These are phyloP conservation scores for Fremontodendron californicum DNA, from an alignment of 345 rosid genomes.

Conservation along the genomic window DNA sequence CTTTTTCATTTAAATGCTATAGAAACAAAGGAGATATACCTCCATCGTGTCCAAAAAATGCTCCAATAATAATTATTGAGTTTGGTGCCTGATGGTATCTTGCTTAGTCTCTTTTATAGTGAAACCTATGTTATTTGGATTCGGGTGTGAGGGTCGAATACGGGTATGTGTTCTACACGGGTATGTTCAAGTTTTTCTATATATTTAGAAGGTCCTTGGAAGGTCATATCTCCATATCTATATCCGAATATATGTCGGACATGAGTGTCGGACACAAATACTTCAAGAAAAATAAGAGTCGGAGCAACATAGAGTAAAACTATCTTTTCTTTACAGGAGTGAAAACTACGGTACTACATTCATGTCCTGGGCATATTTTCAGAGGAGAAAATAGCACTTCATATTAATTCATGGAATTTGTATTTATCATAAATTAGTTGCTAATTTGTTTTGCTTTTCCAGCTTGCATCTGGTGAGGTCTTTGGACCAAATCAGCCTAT, in stretches of 20 bases:
- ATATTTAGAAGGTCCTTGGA: too few relatives aligned
- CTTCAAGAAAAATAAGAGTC: too few relatives aligned
- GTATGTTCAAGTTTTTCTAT: too few relatives aligned
- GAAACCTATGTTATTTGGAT: too few relatives aligned
- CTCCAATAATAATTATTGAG: background rate
- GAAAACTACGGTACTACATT: background rate
- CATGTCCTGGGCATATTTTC: background rate
- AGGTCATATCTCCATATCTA: too few relatives aligned
- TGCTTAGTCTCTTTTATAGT: background rate
- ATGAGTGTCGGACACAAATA: too few relatives aligned
- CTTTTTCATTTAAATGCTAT: background rate
- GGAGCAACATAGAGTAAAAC: too few relatives aligned
- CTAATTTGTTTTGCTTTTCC: slow-evolving; percentile 20
- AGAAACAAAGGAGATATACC: background rate
- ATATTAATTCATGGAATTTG: background rate
- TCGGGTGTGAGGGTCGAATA: too few relatives aligned
- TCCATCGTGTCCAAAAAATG: background rate
- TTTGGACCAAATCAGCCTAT: slow-evolving; percentile 90
- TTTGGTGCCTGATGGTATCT: background rate
- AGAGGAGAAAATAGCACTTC: background rate
- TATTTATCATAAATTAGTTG: background rate
- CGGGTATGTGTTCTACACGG: too few relatives aligned
- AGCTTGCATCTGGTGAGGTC: slow-evolving; percentile 96
- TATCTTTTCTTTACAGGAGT: background rate
- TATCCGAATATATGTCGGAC: too few relatives aligned